These are phyloP conservation scores for Coccomyxa sp. DNA, from an alignment of 139 green algal genomes.

Conservation along the genomic window DNA sequence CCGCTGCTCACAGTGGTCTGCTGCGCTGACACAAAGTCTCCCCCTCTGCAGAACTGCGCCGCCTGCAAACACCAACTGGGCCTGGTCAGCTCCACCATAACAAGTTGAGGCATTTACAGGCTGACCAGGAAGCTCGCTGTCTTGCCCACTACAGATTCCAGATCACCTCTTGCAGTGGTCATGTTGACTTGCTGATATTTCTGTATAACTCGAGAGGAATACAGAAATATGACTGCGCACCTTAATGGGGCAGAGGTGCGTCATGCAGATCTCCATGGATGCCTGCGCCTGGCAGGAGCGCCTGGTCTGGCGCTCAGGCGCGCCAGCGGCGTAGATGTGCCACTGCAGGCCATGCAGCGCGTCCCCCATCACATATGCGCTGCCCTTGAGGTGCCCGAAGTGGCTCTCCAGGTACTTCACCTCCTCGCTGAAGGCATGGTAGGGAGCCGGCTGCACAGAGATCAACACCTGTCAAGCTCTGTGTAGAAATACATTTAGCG, in stretches of 20 bases:
- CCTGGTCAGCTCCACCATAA: neutral
- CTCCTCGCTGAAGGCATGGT: conserved; percentile 18
- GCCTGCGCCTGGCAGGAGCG: neutral
- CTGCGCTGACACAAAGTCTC: conserved; percentile 54
- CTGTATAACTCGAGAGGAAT: neutral
- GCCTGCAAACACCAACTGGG: conserved; percentile 10
- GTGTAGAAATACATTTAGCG: no score
- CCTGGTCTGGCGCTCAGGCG: neutral
- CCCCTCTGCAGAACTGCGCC: conserved; percentile 72
- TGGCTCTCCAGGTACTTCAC: conserved; percentile 20
- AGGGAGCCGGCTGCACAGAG: conserved; percentile 10
- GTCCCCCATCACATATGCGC: conserved; percentile 84
- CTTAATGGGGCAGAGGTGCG: conserved; percentile 62
- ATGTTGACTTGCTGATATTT: neutral
- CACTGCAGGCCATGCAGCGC: conserved; percentile 78
- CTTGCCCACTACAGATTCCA: neutral
- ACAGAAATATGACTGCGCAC: neutral
- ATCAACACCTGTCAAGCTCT: no score
- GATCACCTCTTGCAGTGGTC: no score
- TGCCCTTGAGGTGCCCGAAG: conserved; percentile 67
- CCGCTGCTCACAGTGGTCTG: conserved; percentile 50
- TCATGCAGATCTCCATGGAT: conserved; percentile 98
- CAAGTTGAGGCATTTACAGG: neutral
- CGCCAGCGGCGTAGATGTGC: conserved; percentile 87
- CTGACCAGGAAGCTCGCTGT: neutral